Percentiles rank a stretch among this genome's conserved stretches.
These are phyloP conservation scores for Dimocarpus longan DNA, from an alignment of 345 rosid genomes.

Conservation along the genomic window DNA sequence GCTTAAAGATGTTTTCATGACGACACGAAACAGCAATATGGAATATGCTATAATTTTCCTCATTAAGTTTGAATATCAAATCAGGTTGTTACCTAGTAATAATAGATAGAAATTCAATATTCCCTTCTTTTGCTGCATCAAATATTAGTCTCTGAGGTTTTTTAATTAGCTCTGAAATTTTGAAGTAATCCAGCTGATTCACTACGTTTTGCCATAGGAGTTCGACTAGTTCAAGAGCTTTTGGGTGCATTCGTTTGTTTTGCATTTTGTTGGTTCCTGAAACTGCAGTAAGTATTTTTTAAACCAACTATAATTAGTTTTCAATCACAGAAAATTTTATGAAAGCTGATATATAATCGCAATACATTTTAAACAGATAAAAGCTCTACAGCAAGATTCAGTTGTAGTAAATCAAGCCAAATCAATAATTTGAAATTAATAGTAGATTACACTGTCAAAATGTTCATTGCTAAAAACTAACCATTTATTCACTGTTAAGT, in stretches of 20 bases:
- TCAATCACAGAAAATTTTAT: no score
- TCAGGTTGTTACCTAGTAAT: background rate
- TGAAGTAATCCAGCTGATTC: background rate
- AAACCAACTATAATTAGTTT: background rate
- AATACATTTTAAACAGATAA: no score
- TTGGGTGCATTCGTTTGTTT: background rate
- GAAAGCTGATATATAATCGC: no score
- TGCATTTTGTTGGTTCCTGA: no score
- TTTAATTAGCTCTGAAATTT: background rate
- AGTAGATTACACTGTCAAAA: background rate
- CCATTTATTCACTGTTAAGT: no score
- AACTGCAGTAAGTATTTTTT: background rate
- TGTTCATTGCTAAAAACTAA: background rate
- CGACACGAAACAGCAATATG: constrained; percentile 21
- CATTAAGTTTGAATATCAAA: background rate
- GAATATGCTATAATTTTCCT: constrained; percentile 10
- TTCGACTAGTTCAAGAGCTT: background rate
- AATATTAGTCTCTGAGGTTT: background rate
- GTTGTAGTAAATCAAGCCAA: no score
- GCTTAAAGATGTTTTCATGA: constrained; percentile 12
- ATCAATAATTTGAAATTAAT: no score
- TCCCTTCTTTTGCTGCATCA: background rate
- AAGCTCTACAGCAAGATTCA: no score
- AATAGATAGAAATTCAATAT: background rate
- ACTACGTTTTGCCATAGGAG: background rate